Evolutionary conservation across 2,329 filamentous ascomycete species (phyloP).

Genomic region (Proliferodiscus dingleyae): DNA sequence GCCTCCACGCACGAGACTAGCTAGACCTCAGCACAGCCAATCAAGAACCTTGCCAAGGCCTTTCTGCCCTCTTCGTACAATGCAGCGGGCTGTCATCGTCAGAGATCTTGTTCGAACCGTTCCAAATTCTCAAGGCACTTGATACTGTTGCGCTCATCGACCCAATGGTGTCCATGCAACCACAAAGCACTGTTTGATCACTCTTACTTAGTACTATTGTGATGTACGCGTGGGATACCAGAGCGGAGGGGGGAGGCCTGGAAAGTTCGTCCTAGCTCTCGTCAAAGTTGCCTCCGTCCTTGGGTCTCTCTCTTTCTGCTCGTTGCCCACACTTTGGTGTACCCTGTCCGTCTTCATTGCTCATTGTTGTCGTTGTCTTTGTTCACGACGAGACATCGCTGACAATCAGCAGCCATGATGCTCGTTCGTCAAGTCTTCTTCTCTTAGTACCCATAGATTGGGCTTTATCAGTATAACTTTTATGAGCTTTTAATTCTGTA

Average conservation of each 20-base stretch:
- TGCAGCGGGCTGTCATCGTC: slow-evolving; percentile 17
- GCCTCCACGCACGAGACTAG: background rate
- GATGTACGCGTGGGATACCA: background rate
- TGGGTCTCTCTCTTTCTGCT: slow-evolving; percentile 6
- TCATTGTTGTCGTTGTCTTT: slow-evolving; percentile 18
- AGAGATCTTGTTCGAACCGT: slow-evolving; percentile 25
- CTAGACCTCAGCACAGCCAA: slow-evolving; percentile 8
- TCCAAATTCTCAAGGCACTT: slow-evolving; percentile 5
- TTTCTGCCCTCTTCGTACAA: slow-evolving; percentile 17
- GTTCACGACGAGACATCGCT: slow-evolving; percentile 20
- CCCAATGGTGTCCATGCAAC: slow-evolving; percentile 12
- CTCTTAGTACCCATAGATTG: slow-evolving; percentile 30
- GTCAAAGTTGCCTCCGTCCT: slow-evolving; percentile 4
- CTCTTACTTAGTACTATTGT: slow-evolving; percentile 1
- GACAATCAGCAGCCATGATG: slow-evolving; percentile 22
- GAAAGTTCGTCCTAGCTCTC: background rate
- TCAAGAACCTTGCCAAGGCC: slow-evolving; percentile 7
- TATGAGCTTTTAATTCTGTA: slow-evolving; percentile 16
- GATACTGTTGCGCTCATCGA: background rate
- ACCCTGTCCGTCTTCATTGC: slow-evolving; percentile 14
- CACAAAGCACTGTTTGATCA: slow-evolving; percentile 6
- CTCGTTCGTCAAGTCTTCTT: slow-evolving; percentile 21
- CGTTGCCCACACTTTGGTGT: slow-evolving; percentile 16
- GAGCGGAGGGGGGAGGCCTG: background rate
- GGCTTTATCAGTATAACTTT: slow-evolving; percentile 24